Conservation (phyloP, 2,329 filamentous ascomycete species). For the Nemania diffusa region DNA sequence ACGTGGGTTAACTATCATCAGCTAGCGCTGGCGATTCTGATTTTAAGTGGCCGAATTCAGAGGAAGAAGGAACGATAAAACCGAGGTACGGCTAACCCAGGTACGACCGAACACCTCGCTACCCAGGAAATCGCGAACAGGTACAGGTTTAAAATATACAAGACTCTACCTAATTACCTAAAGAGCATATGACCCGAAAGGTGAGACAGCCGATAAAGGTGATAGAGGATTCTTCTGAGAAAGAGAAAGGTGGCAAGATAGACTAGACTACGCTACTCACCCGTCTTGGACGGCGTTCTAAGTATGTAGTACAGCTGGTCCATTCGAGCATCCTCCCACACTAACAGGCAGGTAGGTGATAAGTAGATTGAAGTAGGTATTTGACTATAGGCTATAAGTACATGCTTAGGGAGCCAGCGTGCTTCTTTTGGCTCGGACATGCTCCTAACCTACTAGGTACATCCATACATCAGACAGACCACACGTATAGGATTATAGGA, state of each 20-base stretch:
- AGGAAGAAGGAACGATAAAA: not conserved
- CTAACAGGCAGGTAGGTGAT: too few relatives aligned
- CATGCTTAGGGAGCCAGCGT: too few relatives aligned
- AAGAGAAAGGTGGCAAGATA: not conserved
- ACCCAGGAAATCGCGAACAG: too few relatives aligned
- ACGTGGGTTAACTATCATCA: not conserved
- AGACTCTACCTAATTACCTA: not conserved
- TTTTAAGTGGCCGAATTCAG: not conserved
- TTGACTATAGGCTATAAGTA: too few relatives aligned
- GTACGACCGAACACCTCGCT: not conserved
- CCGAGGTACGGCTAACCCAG: not conserved
- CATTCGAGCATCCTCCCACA: not conserved
- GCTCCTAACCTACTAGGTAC: too few relatives aligned
- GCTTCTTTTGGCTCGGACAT: too few relatives aligned
- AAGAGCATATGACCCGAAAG: not conserved
- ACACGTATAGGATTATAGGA: not conserved
- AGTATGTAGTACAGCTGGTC: not conserved
- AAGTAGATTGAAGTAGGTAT: too few relatives aligned
- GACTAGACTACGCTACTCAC: not conserved
- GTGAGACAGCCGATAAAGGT: not conserved
- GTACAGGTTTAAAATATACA: not conserved
- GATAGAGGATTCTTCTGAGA: not conserved
- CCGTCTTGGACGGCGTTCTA: not conserved
- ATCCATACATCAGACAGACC: not conserved
- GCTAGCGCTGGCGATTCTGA: not conserved